These are phyloP conservation scores for Leonotis leonurus DNA, from an alignment of 257 asterid species.

Conservation along the genomic window DNA sequence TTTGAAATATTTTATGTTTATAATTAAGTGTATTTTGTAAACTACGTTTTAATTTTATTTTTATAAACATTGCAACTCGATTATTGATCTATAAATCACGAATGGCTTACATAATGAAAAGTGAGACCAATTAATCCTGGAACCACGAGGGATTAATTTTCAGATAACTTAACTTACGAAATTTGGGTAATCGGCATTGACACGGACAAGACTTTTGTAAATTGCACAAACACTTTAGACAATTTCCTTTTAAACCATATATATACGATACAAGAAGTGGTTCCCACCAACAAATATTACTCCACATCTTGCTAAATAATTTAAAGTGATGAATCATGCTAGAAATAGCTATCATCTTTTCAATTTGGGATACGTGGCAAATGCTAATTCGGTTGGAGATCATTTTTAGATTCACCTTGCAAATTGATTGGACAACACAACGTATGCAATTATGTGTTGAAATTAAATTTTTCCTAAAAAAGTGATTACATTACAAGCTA, in stretches of 20 bases:
- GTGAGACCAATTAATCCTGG: neutral
- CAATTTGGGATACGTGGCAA: conserved; percentile 19
- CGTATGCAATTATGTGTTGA: conserved; percentile 9
- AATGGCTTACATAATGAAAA: neutral
- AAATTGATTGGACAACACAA: too few species aligned
- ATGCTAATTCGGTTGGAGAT: conserved; percentile 14
- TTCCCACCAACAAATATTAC: conserved; percentile 22
- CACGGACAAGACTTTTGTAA: conserved; percentile 24
- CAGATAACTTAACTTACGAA: neutral
- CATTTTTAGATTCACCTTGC: conserved; percentile 6
- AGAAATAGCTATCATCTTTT: neutral
- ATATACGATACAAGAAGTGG: conserved; percentile 16
- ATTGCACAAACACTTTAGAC: conserved; percentile 14
- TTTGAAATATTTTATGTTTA: too few species aligned
- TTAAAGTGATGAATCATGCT: conserved; percentile 5
- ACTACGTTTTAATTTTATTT: too few species aligned
- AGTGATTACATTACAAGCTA: too few species aligned
- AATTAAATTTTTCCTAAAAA: too few species aligned
- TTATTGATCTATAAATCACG: neutral
- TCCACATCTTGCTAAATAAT: neutral
- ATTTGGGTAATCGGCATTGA: conserved; percentile 20
- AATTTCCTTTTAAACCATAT: conserved; percentile 1
- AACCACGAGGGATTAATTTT: conserved; percentile 7
- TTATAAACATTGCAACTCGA: neutral
- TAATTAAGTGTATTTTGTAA: too few species aligned